Evolutionary conservation across 305 asterid species (phyloP), one percentile per base, ranked within the genome.

Genomic region (Caryopteris hybrid): DNA sequence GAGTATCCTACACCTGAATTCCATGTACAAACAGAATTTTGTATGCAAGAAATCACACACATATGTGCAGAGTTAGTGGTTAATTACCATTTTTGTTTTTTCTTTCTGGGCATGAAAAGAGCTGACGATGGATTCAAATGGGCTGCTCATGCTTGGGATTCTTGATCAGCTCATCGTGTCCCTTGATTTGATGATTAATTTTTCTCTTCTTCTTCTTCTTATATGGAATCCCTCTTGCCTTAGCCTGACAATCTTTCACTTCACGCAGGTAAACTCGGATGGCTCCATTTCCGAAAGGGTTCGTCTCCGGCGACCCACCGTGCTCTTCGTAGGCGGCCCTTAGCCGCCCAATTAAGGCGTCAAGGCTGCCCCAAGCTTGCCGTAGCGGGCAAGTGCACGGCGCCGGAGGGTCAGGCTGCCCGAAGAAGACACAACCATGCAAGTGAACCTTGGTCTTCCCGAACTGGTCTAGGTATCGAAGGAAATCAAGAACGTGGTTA

Each of bases 311-410:
- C 2, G 92, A 50, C 0, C 97, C 97, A 0, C 97, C 96, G 69
- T 91, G 83, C 81, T 91, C 97, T 60, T 91, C 97, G 60, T 83
- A 91, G 2, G 97, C 97, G 3, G 97, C 97, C 41, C 97, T 70
- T 11, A 91, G 91, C 61, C 97, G 78, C 1, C 97, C 97, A 29
- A 90, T 88, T 10, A 90, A 56, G 2, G 97, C 97, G 71, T 90
- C 97, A 36, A 90, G 85, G 82, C 97, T 88, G 31, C 97, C 97
- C 97, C 97, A 90, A 1, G 97, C 97, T 79, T 90, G 97, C 72
- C 93, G 72, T 17, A 90, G 70, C 5, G 97, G 97, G 58, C 97
- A 88, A 62, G 90, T 86, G 77, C 97, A 91, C 0, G 97, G 96
- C 0, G 86, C 95, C 0, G 97, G 97, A 3, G 96, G 97, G 20